Evolutionary conservation across 2,329 filamentous ascomycete genomes (phyloP), one percentile per base, ranked within the genome.

Genomic region (Phialocephala sp.): DNA sequence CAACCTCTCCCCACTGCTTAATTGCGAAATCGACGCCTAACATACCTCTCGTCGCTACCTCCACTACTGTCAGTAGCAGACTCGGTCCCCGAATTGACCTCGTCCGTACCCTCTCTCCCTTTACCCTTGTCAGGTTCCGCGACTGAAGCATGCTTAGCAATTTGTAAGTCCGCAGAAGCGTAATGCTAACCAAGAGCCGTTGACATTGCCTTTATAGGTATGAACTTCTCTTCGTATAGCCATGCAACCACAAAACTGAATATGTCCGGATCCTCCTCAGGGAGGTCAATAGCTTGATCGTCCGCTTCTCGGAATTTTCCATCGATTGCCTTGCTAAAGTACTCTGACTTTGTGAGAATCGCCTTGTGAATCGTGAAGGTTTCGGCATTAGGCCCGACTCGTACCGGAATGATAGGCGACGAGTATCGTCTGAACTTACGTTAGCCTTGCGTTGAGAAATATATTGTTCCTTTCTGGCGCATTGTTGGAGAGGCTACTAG

Each of bases 211-310:
- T 75, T 80, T 63, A 83, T 81, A 41, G 82, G 82, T 3, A 79
- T 75, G 68, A 80, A 84, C 62, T 74, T 79, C 22, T 77, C 79
- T 68, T 84, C 82, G 68, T 84, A 84, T 14, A 84, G 73, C 59
- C 80, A 84, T n/a, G 82, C 81, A 41, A 85, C 75, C 50, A 85
- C 73, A 67, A 84, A 83, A 64, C 83, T 81, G 66, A 85, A 85
- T 56, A 83, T 79, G 62, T 79, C 79, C 2, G 83, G 81, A 67
- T 84, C 79, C 66, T 85, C 83, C 64, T 85, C 83, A 0, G 82
- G 82, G 1, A 85, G 74, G 69, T 83, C 77, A 60, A 85, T 79
- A 15, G 78, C 77, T 66, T 84, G 81, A 18, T 79, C 77, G 22
- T 76, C 76, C 1, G 81, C 79, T 70, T 85, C 83, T 59, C 71